Base-by-base conservation (phyloP, 1,284 basidiomycete genomes). In the Sanguinoderma infundibulare region DNA sequence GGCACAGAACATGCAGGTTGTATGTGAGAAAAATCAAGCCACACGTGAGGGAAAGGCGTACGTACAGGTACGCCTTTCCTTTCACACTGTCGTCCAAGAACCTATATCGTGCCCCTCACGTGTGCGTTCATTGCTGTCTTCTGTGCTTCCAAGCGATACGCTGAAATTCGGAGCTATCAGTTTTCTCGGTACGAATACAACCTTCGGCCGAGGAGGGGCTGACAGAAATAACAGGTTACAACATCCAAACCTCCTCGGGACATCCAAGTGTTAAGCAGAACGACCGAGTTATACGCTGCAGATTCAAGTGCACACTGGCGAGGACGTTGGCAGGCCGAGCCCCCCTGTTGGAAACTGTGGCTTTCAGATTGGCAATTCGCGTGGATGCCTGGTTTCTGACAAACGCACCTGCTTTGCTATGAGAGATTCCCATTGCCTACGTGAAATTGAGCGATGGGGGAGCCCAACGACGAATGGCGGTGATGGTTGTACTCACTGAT, bases 251-350 rank as follows among this genome's bases (percentile, higher is more conserved):
- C n/a, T n/a, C n/a, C n/a, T n/a, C n/a, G n/a, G n/a, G n/a, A n/a
- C n/a, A n/a, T n/a, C n/a, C n/a, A n/a, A n/a, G n/a, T n/a, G n/a
- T n/a, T n/a, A n/a, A n/a, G n/a, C n/a, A n/a, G n/a, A n/a, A n/a
- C n/a, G n/a, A n/a, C n/a, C n/a, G n/a, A n/a, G n/a, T n/a, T n/a
- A n/a, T n/a, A n/a, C n/a, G n/a, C n/a, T n/a, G n/a, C n/a, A 35
- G 34, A 14, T 14, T 7, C 34, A 35, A 35, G 34, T 35, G 71
- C 22, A 74, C 81, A 36, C 81, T 82, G 6, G 80, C 81, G 14
- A 67, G 65, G 8, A 82, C 78, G 8, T 61, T 65, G 53, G 88
- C 80, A 1, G 86, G 87, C 2, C 87, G 79, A 5, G 71, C 70
- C 4, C 88, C 72, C 69, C 80, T 83, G 72, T 88, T 87, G 40